Evolutionary conservation across 352 stramenopile species (phyloP), one percentile per base, ranked within the genome.

Genomic region (Pythium guiyangense): DNA sequence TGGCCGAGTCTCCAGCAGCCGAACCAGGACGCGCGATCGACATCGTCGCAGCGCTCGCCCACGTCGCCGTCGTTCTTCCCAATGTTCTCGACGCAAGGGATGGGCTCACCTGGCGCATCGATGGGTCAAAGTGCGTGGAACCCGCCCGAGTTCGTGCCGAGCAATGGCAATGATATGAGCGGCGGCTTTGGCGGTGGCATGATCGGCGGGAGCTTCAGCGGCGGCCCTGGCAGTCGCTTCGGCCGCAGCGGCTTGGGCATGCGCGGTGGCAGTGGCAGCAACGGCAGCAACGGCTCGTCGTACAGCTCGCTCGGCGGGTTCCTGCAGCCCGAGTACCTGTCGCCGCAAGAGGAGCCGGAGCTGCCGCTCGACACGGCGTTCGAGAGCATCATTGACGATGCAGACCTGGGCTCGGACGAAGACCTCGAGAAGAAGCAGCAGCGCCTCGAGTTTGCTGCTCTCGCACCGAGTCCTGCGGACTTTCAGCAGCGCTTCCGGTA

Each of bases 251-350:
- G 60, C 14, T 69, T 82, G 56, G 69, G 69, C 40, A 73, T 83
- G 60, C 66, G 35, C 14, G 63, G 65, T 20, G 47, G 27, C 49
- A 44, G 35, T 25, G 31, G 39, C 10, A 27, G 42, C 42, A 5
- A 14, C 18, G 42, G 42, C 14, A 43, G 39, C 39, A 43, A 42
- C 48, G 14, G 57, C 17, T 67, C 62, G 11, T 60, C 70, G 6
- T 89, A 88, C 65, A 70, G 66, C 34, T 74, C 79, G 22, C 69
- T 90, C n/a, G 67, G 74, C 9, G 74, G 74, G n/a, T 86, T 87
- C 63, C 69, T 92, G 49, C 62, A 78, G 43, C 71, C 64, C 53
- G 69, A 84, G 29, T 92, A 83, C 56, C 60, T 76, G 31, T 57
- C 77, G 20, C 59, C 79, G 25, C 59, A 71, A 17, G 61, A 70